A percentile compares a stretch with the other conserved stretches of the same genome.
Conservation (phyloP, 129 eudicot genomes). For the Chrysanthemum makinoi region DNA sequence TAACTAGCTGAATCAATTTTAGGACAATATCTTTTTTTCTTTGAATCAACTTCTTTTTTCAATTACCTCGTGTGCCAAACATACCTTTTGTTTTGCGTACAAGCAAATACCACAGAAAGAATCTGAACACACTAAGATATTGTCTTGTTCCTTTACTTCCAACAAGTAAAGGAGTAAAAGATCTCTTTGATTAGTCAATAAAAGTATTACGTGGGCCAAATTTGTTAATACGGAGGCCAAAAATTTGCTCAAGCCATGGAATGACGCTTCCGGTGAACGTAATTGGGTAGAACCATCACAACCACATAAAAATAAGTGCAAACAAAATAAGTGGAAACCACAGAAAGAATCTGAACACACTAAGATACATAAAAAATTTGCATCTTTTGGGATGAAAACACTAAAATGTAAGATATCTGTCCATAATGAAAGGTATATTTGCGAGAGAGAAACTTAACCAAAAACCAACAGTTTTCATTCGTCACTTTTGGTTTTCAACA, state of each 20-base stretch:
- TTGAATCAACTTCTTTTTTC: too few relatives aligned
- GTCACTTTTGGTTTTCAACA: constrained; percentile 18
- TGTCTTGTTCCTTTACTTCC: too few relatives aligned
- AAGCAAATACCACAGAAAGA: too few relatives aligned
- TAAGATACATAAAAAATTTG: not conserved
- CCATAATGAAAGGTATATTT: not conserved
- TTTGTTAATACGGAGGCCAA: not conserved
- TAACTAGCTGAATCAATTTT: too few relatives aligned
- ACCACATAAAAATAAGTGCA: not conserved
- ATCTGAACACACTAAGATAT: too few relatives aligned
- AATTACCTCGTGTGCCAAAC: too few relatives aligned
- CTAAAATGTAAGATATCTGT: not conserved
- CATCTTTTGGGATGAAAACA: not conserved
- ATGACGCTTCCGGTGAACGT: not conserved
- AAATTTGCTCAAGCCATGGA: not conserved
- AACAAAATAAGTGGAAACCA: too few relatives aligned
- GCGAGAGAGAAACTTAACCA: not conserved
- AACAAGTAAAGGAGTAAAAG: too few relatives aligned
- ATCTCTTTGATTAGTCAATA: not conserved
- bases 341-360: not conserved
- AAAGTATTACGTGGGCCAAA: not conserved
- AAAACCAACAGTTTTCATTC: constrained; percentile 16
- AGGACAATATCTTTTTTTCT: too few relatives aligned
- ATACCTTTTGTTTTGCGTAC: too few relatives aligned
- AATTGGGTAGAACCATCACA: not conserved